Conservation (phyloP, 805 yeast genomes). For the Metschnikowia cubensis region DNA sequence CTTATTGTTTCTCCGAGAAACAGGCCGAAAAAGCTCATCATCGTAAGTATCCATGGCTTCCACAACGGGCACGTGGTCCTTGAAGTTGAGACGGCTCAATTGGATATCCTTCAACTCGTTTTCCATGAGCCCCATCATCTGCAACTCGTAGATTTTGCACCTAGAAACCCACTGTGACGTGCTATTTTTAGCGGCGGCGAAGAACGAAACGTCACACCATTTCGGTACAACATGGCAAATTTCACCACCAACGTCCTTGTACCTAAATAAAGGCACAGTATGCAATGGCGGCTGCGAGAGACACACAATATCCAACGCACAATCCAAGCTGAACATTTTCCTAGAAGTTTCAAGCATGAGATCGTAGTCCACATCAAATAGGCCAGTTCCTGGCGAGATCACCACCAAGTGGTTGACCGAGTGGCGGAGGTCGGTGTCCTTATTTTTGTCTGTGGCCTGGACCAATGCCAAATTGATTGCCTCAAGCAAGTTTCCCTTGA, state of each 20-base stretch:
- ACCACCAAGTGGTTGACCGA: slow-evolving; percentile 88
- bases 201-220: slow-evolving; percentile 93
- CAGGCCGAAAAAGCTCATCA: slow-evolving; percentile 44
- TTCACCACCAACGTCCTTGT: slow-evolving; percentile 44
- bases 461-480: slow-evolving; percentile 83
- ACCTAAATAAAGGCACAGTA: slow-evolving; percentile 83
- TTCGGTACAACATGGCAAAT: slow-evolving; percentile 80
- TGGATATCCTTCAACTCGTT: slow-evolving; percentile 72
- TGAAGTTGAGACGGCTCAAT: slow-evolving; percentile 52
- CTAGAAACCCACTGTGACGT: slow-evolving; percentile 81
- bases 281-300: slow-evolving; percentile 89
- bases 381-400: slow-evolving; percentile 88
- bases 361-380: slow-evolving; percentile 86
- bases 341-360: slow-evolving; percentile 70
- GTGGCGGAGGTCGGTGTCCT: slow-evolving; percentile 81
- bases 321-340: slow-evolving; percentile 70
- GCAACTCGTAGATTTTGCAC: slow-evolving; percentile 89
- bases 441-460: slow-evolving; percentile 68
- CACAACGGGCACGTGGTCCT: slow-evolving; percentile 37
- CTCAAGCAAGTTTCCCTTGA: slow-evolving; percentile 85
- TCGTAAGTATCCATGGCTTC: slow-evolving; percentile 73
- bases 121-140: slow-evolving; percentile 98
- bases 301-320: slow-evolving; percentile 85
- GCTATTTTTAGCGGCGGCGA: slow-evolving; percentile 54
- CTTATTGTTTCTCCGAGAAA: slow-evolving; percentile 7